Percentiles rank a stretch among this genome's conserved stretches.
phyloP scores from a whole-genome alignment of 495 filamentous ascomycete species.

The Penicillium atrosanguineum region DNA sequence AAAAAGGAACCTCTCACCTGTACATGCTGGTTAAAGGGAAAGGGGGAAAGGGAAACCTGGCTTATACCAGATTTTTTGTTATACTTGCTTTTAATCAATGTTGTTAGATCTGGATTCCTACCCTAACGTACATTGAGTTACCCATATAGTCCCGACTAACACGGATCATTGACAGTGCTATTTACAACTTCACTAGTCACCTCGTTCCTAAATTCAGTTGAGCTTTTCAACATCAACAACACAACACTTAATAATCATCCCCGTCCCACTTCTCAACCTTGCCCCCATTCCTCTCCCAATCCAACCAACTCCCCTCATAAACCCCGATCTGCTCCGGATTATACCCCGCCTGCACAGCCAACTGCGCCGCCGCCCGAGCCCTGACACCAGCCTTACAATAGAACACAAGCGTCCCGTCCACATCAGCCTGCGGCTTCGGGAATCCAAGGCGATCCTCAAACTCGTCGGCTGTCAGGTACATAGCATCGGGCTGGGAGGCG shows the following conservation, averaged over 20 bases:
- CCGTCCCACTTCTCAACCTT: constrained; percentile 53
- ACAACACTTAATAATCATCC: constrained; percentile 17
- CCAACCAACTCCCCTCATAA: constrained; percentile 86
- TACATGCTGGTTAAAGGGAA: constrained; percentile 25
- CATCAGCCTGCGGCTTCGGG: constrained; percentile 36
- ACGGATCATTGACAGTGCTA: not conserved
- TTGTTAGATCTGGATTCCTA: constrained; percentile 11
- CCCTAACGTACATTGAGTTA: not conserved
- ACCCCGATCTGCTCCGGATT: constrained; percentile 66
- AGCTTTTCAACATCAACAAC: not conserved
- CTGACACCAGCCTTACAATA: constrained; percentile 93
- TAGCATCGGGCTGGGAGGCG: constrained; percentile 68
- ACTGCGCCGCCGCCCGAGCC: constrained; percentile 71
- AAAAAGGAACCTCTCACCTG: constrained; percentile 26
- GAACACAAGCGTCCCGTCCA: constrained; percentile 59
- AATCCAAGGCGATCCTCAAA: constrained; percentile 59
- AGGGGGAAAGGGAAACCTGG: constrained; percentile 23
- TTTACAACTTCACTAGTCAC: constrained; percentile 2
- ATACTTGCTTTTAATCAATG: constrained; percentile 22
- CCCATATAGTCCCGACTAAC: too few relatives aligned
- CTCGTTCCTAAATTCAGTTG: not conserved
- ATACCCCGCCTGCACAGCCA: constrained; percentile 78
- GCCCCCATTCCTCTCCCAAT: constrained; percentile 75
- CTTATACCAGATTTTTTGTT: constrained; percentile 22
- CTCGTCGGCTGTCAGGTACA: constrained; percentile 69